These are phyloP conservation scores for Colletotrichum sp. DNA, from an alignment of 2,329 filamentous ascomycete genomes.

Conservation along the genomic window DNA sequence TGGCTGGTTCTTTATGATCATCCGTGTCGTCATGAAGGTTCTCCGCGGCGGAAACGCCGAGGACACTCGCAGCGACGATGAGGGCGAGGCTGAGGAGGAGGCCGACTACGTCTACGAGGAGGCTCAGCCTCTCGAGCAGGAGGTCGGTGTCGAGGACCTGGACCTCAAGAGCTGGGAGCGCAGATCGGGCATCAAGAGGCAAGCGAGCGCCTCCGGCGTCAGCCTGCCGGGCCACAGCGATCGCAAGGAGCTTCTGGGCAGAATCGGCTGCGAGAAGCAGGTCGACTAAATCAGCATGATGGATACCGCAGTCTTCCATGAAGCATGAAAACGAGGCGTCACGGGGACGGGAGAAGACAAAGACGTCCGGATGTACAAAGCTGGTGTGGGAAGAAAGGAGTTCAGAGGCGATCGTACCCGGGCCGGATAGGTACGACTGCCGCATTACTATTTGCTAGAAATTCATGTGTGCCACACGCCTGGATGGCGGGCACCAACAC, in stretches of 20 bases:
- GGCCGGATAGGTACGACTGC: neutral
- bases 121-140: constrained; percentile 69
- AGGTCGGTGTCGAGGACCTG: constrained; percentile 76
- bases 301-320: neutral
- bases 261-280: constrained; percentile 85
- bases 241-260: constrained; percentile 79
- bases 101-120: constrained; percentile 63
- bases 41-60: constrained; percentile 79
- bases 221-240: constrained; percentile 75
- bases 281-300: constrained; percentile 45
- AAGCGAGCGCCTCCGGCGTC: constrained; percentile 60
- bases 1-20: constrained; percentile 89
- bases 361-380: neutral
- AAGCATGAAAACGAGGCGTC: neutral
- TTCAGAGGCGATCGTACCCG: neutral
- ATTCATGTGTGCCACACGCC: constrained; percentile 3
- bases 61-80: constrained; percentile 86
- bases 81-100: constrained; percentile 73
- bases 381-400: neutral
- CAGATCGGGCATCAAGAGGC: constrained; percentile 58
- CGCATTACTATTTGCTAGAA: constrained; percentile 12
- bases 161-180: constrained; percentile 70
- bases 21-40: constrained; percentile 82
- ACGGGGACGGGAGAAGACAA: neutral
- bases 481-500: constrained; percentile 9